Base-by-base conservation (phyloP, 2,329 filamentous ascomycete species). In the Epichloe bromicola region DNA sequence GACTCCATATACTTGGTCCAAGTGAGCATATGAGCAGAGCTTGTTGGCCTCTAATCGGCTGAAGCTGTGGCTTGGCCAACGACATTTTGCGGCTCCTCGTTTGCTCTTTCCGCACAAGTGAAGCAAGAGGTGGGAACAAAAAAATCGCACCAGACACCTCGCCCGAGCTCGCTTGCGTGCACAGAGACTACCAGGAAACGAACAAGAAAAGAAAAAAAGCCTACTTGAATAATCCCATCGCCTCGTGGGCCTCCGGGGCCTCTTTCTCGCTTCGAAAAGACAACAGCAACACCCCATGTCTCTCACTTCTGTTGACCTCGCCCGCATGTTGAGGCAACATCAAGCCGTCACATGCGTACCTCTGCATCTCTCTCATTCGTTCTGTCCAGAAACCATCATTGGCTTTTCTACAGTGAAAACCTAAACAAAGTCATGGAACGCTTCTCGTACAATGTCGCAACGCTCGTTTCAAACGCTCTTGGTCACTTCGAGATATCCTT, bases 401-500 rank as follows among this genome's bases (percentile, higher is more conserved):
- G 19, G n/a, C 11, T 47, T 36, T 34, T 4, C 15, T n/a, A 17
- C 17, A 15, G n/a, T 44, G 33, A 39, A 26, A 5, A 17, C 15
- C 12, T 19, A 3, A 4, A 15, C 5, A 39, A 19, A 39, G 23
- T 38, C 36, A 56, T 56, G 50, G 48, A 36, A 14, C 38, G 12
- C 10, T 10, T 46, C 6, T 17, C 40, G 20, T 20, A 14, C 15
- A 48, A 52, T 30, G 51, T 63, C 17, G 53, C 54, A 17, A 53
- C 53, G 30, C 46, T 56, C 39, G 42, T 59, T 39, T 52, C 55
- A 30, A 6, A 20, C 5, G 15, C 38, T 6, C 17, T 51, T 23
- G 48, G 10, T 11, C 49, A 56, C 19, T 53, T 56, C 12, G 45
- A 57, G 26, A 59, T 58, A 4, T 62, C 60, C 5, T 53, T 59